Evolutionary conservation across 192 early-diverging fungal species (phyloP).

Genomic region (Coemansia sp.): DNA sequence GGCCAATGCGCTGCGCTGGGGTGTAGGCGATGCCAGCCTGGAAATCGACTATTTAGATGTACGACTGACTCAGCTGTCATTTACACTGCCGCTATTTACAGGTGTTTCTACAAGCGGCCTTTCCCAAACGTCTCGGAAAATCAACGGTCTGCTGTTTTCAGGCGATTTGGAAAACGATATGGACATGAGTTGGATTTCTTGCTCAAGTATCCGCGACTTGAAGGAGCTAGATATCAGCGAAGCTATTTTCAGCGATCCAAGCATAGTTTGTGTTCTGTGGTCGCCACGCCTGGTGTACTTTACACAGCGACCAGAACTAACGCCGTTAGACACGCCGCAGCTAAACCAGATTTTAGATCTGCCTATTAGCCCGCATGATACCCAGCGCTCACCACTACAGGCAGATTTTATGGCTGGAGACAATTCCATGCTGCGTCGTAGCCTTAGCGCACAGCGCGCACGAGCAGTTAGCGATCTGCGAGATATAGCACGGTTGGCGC

Average conservation of each 20-base stretch:
- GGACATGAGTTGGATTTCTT: constrained; percentile 41
- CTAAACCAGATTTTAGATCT: constrained; percentile 27
- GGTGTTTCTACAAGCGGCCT: constrained; percentile 12
- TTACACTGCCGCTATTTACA: constrained; percentile 44
- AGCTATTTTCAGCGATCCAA: constrained; percentile 40
- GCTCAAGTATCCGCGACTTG: constrained; percentile 44
- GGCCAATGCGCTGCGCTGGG: constrained; percentile 45
- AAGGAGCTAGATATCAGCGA: constrained; percentile 42
- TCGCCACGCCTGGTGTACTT: constrained; percentile 56
- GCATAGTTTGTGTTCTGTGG: constrained; percentile 48
- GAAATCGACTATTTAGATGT: constrained; percentile 55
- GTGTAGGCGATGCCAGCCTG: constrained; percentile 50
- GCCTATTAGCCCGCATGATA: constrained; percentile 5
- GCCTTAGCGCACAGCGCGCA: constrained; percentile 22
- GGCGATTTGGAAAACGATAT: constrained; percentile 17
- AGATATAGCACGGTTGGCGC: neutral
- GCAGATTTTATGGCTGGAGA: neutral
- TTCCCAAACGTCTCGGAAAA: constrained; percentile 1
- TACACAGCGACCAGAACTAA: constrained; percentile 46
- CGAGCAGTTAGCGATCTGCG: constrained; percentile 43
- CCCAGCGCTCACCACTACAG: neutral
- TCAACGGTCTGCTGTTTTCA: constrained; percentile 34
- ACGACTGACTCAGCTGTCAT: constrained; percentile 47
- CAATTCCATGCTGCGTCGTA: constrained; percentile 17
- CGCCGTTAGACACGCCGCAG: constrained; percentile 18